phyloP scores from a whole-genome alignment of 202 grass and related monocot species.

The Elaeis oleifera region DNA sequence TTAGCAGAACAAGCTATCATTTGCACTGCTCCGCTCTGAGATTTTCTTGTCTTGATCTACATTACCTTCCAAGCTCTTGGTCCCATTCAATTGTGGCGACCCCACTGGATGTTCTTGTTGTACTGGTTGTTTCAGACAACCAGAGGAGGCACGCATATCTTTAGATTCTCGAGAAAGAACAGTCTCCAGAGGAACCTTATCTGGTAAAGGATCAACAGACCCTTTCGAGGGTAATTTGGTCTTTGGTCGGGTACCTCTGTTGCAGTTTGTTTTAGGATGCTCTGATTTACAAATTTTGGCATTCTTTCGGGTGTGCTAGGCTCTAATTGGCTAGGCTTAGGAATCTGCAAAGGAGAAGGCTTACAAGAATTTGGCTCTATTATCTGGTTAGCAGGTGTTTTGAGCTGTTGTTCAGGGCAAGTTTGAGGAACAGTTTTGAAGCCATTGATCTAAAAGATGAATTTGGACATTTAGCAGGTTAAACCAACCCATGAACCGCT shows the following conservation, averaged over 20 bases:
- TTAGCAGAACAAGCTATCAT: not conserved
- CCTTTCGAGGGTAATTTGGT: conserved; percentile 3
- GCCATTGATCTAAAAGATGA: not conserved
- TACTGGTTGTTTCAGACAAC: not conserved
- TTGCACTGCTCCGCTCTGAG: not conserved
- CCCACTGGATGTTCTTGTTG: not conserved
- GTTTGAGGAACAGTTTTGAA: not conserved
- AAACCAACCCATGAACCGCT: not conserved
- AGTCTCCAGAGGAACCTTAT: not conserved
- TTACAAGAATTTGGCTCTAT: conserved; percentile 3
- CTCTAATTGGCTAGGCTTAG: conserved; percentile 10
- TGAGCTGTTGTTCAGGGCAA: not conserved
- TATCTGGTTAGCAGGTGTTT: not conserved
- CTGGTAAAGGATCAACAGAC: not conserved
- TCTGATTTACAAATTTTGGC: not conserved
- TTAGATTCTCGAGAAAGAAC: not conserved
- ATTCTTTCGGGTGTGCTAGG: not conserved
- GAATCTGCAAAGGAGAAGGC: not conserved
- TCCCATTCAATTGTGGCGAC: not conserved
- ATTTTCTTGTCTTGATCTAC: conserved; percentile 6
- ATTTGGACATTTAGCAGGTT: not conserved
- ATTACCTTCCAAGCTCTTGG: not conserved
- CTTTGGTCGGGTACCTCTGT: not conserved
- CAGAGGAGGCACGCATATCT: not conserved
- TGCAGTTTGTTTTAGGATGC: not conserved